A percentile compares a stretch with the other conserved stretches of the same genome.
Conservation (phyloP, 805 yeast genomes). For the Yamadazyma scolyti region DNA sequence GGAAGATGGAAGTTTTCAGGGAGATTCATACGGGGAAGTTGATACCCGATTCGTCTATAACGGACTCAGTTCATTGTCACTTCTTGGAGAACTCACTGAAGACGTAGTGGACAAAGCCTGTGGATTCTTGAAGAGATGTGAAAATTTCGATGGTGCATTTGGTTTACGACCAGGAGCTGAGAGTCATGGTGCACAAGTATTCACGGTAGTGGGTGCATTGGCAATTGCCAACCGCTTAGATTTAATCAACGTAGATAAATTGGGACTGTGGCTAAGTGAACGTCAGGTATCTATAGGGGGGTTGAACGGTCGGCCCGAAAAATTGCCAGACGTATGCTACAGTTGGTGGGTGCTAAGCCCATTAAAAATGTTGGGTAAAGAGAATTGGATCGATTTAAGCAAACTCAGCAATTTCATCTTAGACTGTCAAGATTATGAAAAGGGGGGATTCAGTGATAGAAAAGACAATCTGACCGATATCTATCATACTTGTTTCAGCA, state of each 20-base stretch:
- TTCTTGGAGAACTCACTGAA: constrained; percentile 60
- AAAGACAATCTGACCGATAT: constrained; percentile 91
- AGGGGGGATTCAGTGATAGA: constrained; percentile 92
- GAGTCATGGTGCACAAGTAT: constrained; percentile 89
- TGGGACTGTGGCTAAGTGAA: constrained; percentile 88
- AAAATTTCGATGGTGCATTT: constrained; percentile 93
- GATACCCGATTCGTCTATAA: constrained; percentile 90
- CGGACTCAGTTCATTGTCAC: constrained; percentile 68
- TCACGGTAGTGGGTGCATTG: constrained; percentile 79
- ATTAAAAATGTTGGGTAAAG: constrained; percentile 58
- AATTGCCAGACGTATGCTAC: constrained; percentile 95
- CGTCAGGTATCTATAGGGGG: constrained; percentile 87
- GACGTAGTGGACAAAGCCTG: constrained; percentile 60
- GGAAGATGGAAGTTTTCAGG: constrained; percentile 73
- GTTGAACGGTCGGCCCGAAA: constrained; percentile 93
- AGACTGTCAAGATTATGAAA: constrained; percentile 66
- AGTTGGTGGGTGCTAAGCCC: constrained; percentile 96
- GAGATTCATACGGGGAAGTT: constrained; percentile 88
- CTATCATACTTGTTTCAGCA: constrained; percentile 86
- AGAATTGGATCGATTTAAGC: constrained; percentile 73
- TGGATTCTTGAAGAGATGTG: constrained; percentile 62
- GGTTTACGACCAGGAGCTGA: constrained; percentile 95
- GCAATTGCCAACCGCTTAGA: constrained; percentile 64
- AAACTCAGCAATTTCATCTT: constrained; percentile 67
- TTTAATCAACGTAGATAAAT: constrained; percentile 29